A percentile compares a stretch with the other conserved stretches of the same genome.
phyloP scores from a whole-genome alignment of 2,329 filamentous ascomycete species.

The Paecilomyces sp. region DNA sequence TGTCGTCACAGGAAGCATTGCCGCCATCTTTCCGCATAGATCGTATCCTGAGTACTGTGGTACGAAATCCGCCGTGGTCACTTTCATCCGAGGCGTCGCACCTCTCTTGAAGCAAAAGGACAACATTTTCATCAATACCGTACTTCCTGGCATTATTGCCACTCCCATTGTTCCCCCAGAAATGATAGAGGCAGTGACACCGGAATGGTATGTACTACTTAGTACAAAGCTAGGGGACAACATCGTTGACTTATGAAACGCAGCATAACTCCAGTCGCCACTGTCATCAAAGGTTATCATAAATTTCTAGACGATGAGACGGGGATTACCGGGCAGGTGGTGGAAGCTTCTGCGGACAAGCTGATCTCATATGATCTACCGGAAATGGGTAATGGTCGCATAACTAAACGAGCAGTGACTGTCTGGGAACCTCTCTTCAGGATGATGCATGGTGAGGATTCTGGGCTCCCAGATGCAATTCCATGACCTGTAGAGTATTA shows the following conservation, averaged over 20 bases:
- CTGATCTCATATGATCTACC: conserved; percentile 31
- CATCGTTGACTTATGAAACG: not conserved
- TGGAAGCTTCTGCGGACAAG: conserved; percentile 41
- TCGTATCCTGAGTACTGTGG: conserved; percentile 44
- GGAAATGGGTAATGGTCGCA: conserved; percentile 33
- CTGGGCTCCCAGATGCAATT: conserved; percentile 33
- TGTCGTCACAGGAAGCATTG: conserved; percentile 38
- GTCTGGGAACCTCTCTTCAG: conserved; percentile 46
- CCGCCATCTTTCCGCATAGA: conserved; percentile 37
- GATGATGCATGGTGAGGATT: conserved; percentile 38
- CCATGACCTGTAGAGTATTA: conserved; percentile 11
- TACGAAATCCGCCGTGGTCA: conserved; percentile 43
- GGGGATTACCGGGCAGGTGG: conserved; percentile 33
- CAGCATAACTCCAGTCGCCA: conserved; percentile 36
- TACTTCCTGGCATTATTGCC: conserved; percentile 42
- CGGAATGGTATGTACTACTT: conserved; percentile 4
- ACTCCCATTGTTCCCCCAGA: conserved; percentile 41
- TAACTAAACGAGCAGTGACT: conserved; percentile 36
- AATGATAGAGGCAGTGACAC: conserved; percentile 36
- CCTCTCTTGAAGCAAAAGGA: conserved; percentile 39
- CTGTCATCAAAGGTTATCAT: conserved; percentile 41
- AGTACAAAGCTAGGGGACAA: not conserved
- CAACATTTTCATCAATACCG: conserved; percentile 41
- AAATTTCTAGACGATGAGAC: conserved; percentile 40
- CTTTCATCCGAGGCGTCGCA: conserved; percentile 34